A percentile compares a stretch with the other conserved stretches of the same genome.
phyloP scores from a whole-genome alignment of 2,329 filamentous ascomycete genomes.

The Parafenestella ontariensis region DNA sequence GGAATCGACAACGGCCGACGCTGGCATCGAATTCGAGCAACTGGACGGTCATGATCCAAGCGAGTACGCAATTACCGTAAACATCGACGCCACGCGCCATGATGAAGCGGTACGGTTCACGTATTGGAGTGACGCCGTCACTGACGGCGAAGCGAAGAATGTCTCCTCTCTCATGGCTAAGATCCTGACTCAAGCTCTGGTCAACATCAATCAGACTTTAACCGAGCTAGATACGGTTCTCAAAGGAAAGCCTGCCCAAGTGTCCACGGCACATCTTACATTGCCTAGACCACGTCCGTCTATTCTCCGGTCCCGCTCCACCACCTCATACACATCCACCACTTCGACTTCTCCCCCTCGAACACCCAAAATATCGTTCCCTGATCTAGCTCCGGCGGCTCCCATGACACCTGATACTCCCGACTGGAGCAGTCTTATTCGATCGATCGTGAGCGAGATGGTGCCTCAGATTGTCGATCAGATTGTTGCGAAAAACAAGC shows the following conservation, averaged over 20 bases:
- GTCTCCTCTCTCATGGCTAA: slow-evolving; percentile 35
- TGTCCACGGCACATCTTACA: slow-evolving; percentile 1
- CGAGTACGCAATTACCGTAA: slow-evolving; percentile 44
- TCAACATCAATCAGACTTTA: slow-evolving; percentile 33
- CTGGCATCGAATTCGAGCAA: slow-evolving; percentile 36
- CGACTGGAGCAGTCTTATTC: slow-evolving; percentile 39
- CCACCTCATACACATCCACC: slow-evolving; percentile 12
- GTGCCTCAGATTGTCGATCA: slow-evolving; percentile 44
- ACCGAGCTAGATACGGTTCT: slow-evolving; percentile 31
- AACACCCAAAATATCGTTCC: slow-evolving; percentile 19
- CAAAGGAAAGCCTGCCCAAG: slow-evolving; percentile 15
- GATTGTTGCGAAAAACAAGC: slow-evolving; percentile 37
- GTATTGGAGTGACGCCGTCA: slow-evolving; percentile 43
- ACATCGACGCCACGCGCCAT: slow-evolving; percentile 39
- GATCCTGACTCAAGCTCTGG: slow-evolving; percentile 30
- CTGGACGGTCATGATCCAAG: slow-evolving; percentile 41
- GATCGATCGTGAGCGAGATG: slow-evolving; percentile 43
- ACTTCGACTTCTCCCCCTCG: slow-evolving; percentile 24
- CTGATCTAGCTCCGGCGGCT: slow-evolving; percentile 8
- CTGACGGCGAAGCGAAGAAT: slow-evolving; percentile 36
- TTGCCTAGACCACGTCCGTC: slow-evolving; percentile 9
- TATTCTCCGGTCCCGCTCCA: slow-evolving; percentile 10
- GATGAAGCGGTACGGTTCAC: slow-evolving; percentile 40
- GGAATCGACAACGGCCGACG: background rate
- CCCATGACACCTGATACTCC: slow-evolving; percentile 14